Percentiles rank a stretch among this genome's conserved stretches.
These are phyloP conservation scores for Aspergillus pseudoterreus DNA, from an alignment of 2,329 filamentous ascomycete species.

Conservation along the genomic window DNA sequence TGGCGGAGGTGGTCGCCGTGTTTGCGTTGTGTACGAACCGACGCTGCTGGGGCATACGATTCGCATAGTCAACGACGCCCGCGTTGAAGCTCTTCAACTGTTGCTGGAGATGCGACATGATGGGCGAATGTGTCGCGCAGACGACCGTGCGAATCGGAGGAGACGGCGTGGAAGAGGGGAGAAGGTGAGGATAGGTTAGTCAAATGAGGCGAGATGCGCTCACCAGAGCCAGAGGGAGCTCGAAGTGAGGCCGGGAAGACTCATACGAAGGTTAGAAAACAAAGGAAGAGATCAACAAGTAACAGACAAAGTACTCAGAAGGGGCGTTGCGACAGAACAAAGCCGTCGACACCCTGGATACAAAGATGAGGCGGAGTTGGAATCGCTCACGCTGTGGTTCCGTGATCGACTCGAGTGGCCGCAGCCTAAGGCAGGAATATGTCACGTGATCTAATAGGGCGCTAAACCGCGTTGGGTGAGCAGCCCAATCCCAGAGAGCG, in stretches of 20 bases:
- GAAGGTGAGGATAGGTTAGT: neutral
- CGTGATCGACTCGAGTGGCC: neutral
- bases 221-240: constrained; percentile 8
- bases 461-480: constrained; percentile 17
- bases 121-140: constrained; percentile 17
- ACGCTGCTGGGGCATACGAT: constrained; percentile 56
- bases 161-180: neutral
- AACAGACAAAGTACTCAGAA: neutral
- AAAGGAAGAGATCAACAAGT: neutral
- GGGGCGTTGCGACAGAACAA: neutral
- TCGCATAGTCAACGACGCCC: constrained; percentile 60
- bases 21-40: constrained; percentile 47
- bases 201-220: constrained; percentile 6
- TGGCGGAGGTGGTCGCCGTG: constrained; percentile 47
- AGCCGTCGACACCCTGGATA: neutral
- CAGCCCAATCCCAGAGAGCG: constrained; percentile 9
- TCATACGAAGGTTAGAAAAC: constrained; percentile 2
- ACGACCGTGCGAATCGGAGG: neutral
- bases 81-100: constrained; percentile 62
- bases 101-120: constrained; percentile 64
- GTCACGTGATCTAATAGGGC: constrained; percentile 6
- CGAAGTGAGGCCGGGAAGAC: neutral
- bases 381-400: neutral
- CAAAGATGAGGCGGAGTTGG: neutral
- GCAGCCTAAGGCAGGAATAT: neutral